Evolutionary conservation across 1,284 basidiomycete genomes (phyloP).

Genomic region (Chalciporus sp.): DNA sequence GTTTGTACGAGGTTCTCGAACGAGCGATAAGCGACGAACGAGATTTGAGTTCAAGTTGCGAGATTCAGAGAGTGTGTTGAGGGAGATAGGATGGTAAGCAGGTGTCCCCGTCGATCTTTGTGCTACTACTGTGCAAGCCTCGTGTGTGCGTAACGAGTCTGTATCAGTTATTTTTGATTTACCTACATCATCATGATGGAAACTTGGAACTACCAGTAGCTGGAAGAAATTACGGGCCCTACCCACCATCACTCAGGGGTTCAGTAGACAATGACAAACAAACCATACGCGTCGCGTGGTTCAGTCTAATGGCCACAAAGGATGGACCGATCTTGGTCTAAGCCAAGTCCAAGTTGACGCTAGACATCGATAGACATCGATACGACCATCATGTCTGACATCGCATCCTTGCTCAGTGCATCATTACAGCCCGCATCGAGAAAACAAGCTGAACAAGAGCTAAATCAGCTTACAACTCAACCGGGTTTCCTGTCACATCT

Average conservation of each 20-base stretch:
- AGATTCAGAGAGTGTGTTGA: constrained; percentile 26
- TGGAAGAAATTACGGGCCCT: no score
- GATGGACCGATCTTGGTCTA: not conserved
- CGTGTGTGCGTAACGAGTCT: no score
- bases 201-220: no score
- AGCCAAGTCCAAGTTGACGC: not conserved
- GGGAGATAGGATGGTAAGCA: constrained; percentile 25
- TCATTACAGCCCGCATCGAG: constrained; percentile 75
- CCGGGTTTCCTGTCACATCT: constrained; percentile 79
- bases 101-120: no score
- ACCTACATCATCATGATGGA: no score
- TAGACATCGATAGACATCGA: not conserved
- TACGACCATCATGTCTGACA: constrained; percentile 63
- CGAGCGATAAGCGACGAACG: not conserved
- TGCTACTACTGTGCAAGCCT: no score
- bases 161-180: no score
- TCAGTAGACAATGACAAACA: constrained; percentile 17
- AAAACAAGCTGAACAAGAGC: constrained; percentile 79
- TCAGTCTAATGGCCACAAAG: not conserved
- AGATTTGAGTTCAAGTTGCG: constrained; percentile 17
- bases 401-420: constrained; percentile 66
- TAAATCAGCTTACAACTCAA: constrained; percentile 68
- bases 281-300: constrained; percentile 2
- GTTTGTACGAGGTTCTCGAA: not conserved
- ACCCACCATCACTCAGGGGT: no score